Evolutionary conservation across 179 eudicot species (phyloP).

Genomic region (Carnegiea gigantea): DNA sequence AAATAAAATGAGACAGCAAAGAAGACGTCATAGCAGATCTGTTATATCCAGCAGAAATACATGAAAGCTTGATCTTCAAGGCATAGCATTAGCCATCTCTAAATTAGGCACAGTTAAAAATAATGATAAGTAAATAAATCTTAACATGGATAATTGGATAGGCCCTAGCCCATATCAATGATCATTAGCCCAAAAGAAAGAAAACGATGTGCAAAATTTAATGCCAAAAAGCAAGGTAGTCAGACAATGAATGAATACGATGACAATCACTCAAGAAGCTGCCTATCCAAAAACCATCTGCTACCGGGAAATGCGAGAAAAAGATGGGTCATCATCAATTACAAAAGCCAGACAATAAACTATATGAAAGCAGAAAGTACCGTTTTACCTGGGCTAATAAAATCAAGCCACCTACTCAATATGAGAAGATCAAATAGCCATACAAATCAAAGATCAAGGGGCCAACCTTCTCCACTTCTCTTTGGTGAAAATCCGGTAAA

Average conservation of each 20-base stretch:
- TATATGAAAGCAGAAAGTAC: background rate
- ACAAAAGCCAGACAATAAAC: background rate
- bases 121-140: background rate
- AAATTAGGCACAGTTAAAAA: background rate
- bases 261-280: too few species aligned
- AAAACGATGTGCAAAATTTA: background rate
- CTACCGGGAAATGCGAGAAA: background rate
- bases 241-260: background rate
- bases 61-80: constrained; percentile 7
- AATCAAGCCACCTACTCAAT: background rate
- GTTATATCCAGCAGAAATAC: background rate
- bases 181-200: background rate
- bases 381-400: background rate
- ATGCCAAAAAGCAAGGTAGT: background rate
- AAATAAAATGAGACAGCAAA: background rate
- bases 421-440: background rate
- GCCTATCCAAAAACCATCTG: too few species aligned
- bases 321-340: too few species aligned
- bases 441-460: constrained; percentile 8
- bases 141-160: background rate
- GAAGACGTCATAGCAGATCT: background rate
- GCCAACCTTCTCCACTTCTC: constrained; percentile 52
- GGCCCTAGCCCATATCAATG: background rate
- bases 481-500: constrained; percentile 86
- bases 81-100: constrained; percentile 5